These are phyloP conservation scores for Annulohypoxylon truncatum DNA, from an alignment of 2,329 filamentous ascomycete genomes.

Conservation along the genomic window DNA sequence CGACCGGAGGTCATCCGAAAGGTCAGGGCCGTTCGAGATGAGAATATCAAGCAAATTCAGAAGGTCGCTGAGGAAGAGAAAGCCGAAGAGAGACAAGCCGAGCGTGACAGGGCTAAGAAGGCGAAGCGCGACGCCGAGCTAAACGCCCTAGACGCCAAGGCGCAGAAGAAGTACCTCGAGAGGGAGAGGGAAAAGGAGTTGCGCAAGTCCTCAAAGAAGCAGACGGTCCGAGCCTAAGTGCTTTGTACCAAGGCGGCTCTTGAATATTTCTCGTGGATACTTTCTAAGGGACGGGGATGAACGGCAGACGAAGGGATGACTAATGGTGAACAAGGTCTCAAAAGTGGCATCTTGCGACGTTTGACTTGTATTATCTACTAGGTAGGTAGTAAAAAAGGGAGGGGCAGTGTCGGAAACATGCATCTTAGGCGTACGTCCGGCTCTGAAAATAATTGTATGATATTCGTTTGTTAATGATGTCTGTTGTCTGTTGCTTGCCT, in stretches of 20 bases:
- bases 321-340: neutral
- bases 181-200: constrained; percentile 81
- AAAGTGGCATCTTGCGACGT: constrained; percentile 12
- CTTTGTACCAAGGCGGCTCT: no score
- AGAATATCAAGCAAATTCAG: constrained; percentile 81
- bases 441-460: constrained; percentile 26
- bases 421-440: constrained; percentile 4
- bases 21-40: constrained; percentile 82
- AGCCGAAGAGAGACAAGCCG: constrained; percentile 51
- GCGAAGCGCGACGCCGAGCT: constrained; percentile 88
- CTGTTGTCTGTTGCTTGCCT: neutral
- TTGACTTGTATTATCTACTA: constrained; percentile 28
- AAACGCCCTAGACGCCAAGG: constrained; percentile 80
- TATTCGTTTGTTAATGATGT: constrained; percentile 2
- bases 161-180: constrained; percentile 86
- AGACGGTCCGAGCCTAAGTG: constrained; percentile 62
- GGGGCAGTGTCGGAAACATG: neutral
- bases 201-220: constrained; percentile 66
- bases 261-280: neutral
- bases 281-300: neutral
- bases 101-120: constrained; percentile 83
- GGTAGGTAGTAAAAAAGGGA: constrained; percentile 5
- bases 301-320: neutral
- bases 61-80: constrained; percentile 83
- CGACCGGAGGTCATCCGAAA: constrained; percentile 90